phyloP scores from a whole-genome alignment of 2,329 filamentous ascomycete species.

The Fusarium pseudograminearum region DNA sequence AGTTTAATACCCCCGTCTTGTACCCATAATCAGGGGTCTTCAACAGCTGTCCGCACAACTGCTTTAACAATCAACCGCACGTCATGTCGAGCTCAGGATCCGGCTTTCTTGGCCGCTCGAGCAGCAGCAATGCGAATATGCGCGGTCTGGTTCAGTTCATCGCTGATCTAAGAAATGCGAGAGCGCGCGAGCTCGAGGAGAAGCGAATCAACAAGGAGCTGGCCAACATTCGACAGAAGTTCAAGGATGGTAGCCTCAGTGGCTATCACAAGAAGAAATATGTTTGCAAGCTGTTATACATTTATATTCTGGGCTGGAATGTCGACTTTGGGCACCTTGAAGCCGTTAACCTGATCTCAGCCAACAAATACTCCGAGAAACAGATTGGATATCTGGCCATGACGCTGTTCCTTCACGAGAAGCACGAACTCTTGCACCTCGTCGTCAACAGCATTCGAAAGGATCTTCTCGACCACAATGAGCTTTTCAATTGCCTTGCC shows the following conservation, averaged over 20 bases:
- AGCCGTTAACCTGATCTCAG: conserved; percentile 96
- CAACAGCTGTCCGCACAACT: conserved; percentile 33
- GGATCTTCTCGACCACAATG: conserved; percentile 92
- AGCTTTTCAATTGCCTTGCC: conserved; percentile 96
- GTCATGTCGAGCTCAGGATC: conserved; percentile 68
- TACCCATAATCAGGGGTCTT: conserved; percentile 43
- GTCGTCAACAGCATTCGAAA: conserved; percentile 99
- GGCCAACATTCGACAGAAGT: conserved; percentile 98
- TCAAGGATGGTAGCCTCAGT: conserved; percentile 92
- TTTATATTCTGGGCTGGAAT: conserved; percentile 99
- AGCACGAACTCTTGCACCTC: conserved; percentile 94
- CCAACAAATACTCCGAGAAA: conserved; percentile 98
- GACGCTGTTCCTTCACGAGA: conserved; percentile 95
- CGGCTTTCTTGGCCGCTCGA: conserved; percentile 75
- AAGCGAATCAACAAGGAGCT: conserved; percentile 99
- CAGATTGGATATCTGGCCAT: conserved; percentile 99
- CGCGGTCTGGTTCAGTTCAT: conserved; percentile 97
- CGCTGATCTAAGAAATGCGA: conserved; percentile 92
- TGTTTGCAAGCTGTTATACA: conserved; percentile 99
- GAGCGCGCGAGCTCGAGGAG: conserved; percentile 95
- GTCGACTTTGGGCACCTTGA: conserved; percentile 99
- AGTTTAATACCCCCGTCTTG: conserved; percentile 25
- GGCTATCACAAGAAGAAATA: conserved; percentile 99
- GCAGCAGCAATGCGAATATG: conserved; percentile 75
- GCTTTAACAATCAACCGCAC: conserved; percentile 34